A percentile compares a stretch with the other conserved stretches of the same genome.
Evolutionary conservation across 352 stramenopile genomes (phyloP).

Genomic region (Plasmopara viticola): DNA sequence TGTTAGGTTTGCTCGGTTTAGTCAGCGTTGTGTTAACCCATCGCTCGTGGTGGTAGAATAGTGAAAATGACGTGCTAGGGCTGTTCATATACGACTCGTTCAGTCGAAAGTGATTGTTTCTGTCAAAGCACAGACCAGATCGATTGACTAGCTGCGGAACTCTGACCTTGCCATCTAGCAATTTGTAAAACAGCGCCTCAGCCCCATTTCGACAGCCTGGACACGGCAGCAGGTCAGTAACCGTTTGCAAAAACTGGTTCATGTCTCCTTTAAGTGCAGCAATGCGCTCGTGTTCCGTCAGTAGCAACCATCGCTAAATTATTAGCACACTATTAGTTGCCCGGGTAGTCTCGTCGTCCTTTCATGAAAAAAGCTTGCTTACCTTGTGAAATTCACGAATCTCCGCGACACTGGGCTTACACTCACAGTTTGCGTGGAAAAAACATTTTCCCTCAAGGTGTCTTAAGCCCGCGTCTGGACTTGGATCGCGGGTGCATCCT

Average conservation of each 20-base stretch:
- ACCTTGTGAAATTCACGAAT: conserved; percentile 82
- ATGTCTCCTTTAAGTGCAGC: conserved; percentile 55
- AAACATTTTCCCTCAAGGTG: conserved; percentile 14
- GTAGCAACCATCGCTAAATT: conserved; percentile 61
- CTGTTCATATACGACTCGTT: conserved; percentile 60
- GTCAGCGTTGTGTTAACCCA: conserved; percentile 47
- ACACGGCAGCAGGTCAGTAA: conserved; percentile 65
- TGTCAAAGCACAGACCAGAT: conserved; percentile 51
- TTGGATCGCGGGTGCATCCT: conserved; percentile 30
- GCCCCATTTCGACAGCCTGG: conserved; percentile 73
- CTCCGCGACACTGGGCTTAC: conserved; percentile 60
- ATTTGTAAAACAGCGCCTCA: conserved; percentile 67
- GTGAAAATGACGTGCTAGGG: conserved; percentile 53
- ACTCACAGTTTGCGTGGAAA: conserved; percentile 34
- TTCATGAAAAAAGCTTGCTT: conserved; percentile 1
- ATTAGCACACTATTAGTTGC: conserved; percentile 5
- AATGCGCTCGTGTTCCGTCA: conserved; percentile 71
- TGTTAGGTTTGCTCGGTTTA: conserved; percentile 36
- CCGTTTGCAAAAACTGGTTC: conserved; percentile 68
- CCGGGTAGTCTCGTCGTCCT: not conserved
- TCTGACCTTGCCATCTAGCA: conserved; percentile 37
- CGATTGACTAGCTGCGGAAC: conserved; percentile 42
- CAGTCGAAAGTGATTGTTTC: conserved; percentile 56
- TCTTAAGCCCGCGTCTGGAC: conserved; percentile 23
- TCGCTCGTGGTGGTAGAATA: conserved; percentile 79